Percentiles rank a stretch among this genome's conserved stretches.
These are phyloP conservation scores for Artemisia princeps DNA, from an alignment of 140 eudicot species.

Conservation along the genomic window DNA sequence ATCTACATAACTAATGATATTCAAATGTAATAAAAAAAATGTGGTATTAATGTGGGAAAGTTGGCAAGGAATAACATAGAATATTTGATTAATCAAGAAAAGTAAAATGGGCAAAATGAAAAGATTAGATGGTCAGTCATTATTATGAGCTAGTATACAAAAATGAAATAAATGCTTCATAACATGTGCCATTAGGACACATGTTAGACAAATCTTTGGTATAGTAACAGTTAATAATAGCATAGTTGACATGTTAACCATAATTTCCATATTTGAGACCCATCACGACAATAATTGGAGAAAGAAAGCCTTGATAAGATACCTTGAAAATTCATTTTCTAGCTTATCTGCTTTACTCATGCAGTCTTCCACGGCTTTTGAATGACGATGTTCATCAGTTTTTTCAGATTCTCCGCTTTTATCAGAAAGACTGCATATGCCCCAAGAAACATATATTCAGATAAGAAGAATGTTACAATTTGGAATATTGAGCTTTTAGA, in stretches of 20 bases:
- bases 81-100: too few relatives aligned
- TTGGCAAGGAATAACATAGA: too few relatives aligned
- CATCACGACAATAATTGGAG: not conserved
- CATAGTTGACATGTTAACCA: not conserved
- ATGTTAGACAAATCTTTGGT: too few relatives aligned
- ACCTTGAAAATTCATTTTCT: conserved; percentile 70
- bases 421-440: conserved; percentile 35
- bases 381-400: conserved; percentile 29
- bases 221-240: not conserved
- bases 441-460: not conserved
- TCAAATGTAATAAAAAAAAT: too few relatives aligned
- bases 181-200: too few relatives aligned
- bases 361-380: conserved; percentile 43
- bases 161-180: too few relatives aligned
- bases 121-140: too few relatives aligned
- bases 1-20: too few relatives aligned
- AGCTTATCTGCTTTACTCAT: conserved; percentile 45
- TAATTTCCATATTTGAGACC: not conserved
- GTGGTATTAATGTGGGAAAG: too few relatives aligned
- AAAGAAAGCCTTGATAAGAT: conserved; percentile 17
- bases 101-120: too few relatives aligned
- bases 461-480: not conserved
- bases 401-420: conserved; percentile 36
- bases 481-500: not conserved
- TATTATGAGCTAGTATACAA: too few relatives aligned